Conservation (phyloP, 257 asterid species). For the Ilex asprella region DNA sequence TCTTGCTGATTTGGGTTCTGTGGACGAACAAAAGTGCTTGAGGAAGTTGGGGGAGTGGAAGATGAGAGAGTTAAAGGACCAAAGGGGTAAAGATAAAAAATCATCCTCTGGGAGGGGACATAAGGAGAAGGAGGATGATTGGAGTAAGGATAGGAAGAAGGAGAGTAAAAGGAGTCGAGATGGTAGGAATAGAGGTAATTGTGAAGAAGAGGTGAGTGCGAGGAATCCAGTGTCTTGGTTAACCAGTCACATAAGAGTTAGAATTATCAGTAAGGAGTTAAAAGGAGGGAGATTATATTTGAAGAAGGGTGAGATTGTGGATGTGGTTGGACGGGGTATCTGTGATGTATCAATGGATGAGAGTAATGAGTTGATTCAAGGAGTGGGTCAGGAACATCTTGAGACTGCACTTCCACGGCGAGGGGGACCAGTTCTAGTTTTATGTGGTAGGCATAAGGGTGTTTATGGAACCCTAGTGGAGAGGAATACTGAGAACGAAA, state of each 20-base stretch:
- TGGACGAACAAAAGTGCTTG: conserved; percentile 55
- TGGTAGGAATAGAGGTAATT: conserved; percentile 6
- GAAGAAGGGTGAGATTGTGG: conserved; percentile 74
- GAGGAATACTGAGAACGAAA: conserved; percentile 67
- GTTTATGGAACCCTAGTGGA: conserved; percentile 71
- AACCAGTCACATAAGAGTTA: conserved; percentile 69
- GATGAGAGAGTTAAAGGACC: conserved; percentile 20
- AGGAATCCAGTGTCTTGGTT: conserved; percentile 50
- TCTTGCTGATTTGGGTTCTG: conserved; percentile 63
- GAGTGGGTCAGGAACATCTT: conserved; percentile 59
- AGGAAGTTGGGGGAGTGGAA: conserved; percentile 48
- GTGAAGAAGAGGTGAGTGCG: conserved; percentile 15
- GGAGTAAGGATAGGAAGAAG: conserved; percentile 15
- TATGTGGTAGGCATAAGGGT: conserved; percentile 69
- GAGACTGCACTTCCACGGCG: conserved; percentile 79
- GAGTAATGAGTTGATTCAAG: conserved; percentile 62
- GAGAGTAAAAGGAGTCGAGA: conserved; percentile 4
- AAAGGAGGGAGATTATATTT: conserved; percentile 62
- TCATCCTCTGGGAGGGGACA: conserved; percentile 8
- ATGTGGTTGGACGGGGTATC: conserved; percentile 64
- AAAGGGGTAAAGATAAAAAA: conserved; percentile 14
- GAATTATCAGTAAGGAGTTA: conserved; percentile 51
- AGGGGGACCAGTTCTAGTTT: conserved; percentile 73
- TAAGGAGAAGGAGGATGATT: conserved; percentile 4
- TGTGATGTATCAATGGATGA: conserved; percentile 72